Percentiles rank a stretch among this genome's conserved stretches.
phyloP scores from a whole-genome alignment of 1,139 yeast genomes.

The Taiozyma onychis region DNA sequence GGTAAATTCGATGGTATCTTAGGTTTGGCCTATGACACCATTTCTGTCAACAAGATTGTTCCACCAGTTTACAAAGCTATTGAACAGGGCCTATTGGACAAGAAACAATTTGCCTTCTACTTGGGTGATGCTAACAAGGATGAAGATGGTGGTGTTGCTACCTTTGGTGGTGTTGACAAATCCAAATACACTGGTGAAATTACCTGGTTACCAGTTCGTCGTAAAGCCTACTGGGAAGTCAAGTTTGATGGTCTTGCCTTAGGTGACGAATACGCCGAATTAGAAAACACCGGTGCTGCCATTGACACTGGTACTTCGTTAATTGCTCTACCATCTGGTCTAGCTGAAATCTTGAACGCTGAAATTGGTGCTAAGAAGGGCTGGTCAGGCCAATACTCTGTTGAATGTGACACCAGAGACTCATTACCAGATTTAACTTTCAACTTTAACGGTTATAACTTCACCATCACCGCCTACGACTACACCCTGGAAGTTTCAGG shows the following conservation, averaged over 20 bases:
- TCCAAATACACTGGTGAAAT: conserved; percentile 72
- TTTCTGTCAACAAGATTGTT: conserved; percentile 79
- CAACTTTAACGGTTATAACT: conserved; percentile 83
- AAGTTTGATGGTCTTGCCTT: conserved; percentile 82
- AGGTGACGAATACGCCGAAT: conserved; percentile 85
- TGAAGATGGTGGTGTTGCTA: conserved; percentile 80
- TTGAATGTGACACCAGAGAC: conserved; percentile 83
- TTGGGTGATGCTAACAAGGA: conserved; percentile 73
- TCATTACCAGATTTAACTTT: conserved; percentile 86
- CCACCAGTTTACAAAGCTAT: conserved; percentile 94
- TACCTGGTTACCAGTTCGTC: conserved; percentile 94
- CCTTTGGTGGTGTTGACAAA: conserved; percentile 90
- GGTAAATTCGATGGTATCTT: conserved; percentile 97
- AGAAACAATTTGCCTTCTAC: conserved; percentile 82
- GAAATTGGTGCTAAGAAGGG: conserved; percentile 96
- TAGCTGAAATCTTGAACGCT: conserved; percentile 91
- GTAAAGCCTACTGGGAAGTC: conserved; percentile 99
- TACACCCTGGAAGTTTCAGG: conserved; percentile 93
- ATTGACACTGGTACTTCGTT: conserved; percentile 98
- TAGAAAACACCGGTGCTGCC: conserved; percentile 87
- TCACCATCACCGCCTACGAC: conserved; percentile 81
- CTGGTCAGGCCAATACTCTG: conserved; percentile 94
- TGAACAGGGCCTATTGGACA: conserved; percentile 71
- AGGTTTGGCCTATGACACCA: conserved; percentile 89
- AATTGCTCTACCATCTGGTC: conserved; percentile 87